These are phyloP conservation scores for Avena atlantica DNA, from an alignment of 176 grass and related monocot genomes.

Conservation along the genomic window DNA sequence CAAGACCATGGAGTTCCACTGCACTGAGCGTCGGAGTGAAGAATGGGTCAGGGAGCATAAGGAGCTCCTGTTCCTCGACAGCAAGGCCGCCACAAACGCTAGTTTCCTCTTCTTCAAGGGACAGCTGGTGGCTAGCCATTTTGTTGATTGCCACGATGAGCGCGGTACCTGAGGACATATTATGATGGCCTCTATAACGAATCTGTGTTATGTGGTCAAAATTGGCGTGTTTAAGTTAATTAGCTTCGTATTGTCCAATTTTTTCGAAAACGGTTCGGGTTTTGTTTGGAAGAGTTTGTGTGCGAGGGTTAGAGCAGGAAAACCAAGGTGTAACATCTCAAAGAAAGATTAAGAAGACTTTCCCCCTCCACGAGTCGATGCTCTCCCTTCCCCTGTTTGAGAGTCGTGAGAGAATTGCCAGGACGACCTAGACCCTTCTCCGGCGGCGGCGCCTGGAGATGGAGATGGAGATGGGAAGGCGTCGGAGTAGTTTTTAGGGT, in stretches of 20 bases:
- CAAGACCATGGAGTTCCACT: constrained; percentile 43
- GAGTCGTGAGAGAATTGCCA: too few relatives aligned
- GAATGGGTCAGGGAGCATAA: not conserved
- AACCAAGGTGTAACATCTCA: too few relatives aligned
- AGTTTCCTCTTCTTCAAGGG: constrained; percentile 30
- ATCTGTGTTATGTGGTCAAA: not conserved
- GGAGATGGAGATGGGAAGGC: too few relatives aligned
- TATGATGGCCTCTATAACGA: not conserved
- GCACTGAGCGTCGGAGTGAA: not conserved
- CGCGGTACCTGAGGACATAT: constrained; percentile 7
- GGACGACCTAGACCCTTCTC: too few relatives aligned
- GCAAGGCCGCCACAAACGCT: not conserved
- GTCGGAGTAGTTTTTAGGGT: too few relatives aligned
- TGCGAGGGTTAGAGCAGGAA: not conserved
- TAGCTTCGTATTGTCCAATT: not conserved
- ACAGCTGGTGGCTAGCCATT: not conserved
- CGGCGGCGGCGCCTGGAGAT: too few relatives aligned
- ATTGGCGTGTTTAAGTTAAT: not conserved
- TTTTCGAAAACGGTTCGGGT: too few relatives aligned
- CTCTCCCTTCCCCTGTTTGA: too few relatives aligned
- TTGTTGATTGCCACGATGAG: constrained; percentile 1
- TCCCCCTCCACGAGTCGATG: too few relatives aligned
- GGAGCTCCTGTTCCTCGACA: constrained; percentile 15
- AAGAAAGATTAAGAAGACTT: too few relatives aligned
- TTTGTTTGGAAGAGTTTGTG: not conserved